Evolutionary conservation across 2,329 filamentous ascomycete genomes (phyloP), one percentile per base, ranked within the genome.

Genomic region (Rutstroemia sydowiana): DNA sequence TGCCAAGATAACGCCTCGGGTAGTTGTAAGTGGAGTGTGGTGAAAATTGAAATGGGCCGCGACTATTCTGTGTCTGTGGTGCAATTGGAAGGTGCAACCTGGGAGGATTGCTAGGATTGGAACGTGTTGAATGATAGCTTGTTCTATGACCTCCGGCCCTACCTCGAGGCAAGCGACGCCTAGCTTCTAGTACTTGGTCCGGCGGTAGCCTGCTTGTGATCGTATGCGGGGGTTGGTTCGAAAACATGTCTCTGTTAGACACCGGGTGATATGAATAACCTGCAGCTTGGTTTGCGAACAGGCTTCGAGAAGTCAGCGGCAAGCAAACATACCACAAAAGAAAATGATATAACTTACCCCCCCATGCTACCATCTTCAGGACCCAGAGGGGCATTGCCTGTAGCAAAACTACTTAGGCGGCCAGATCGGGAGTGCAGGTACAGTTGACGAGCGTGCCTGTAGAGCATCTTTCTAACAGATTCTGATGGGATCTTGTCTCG

Each of bases 401-500:
- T 14, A 21, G 10, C 8, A 8, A 16, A 13, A 23, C 26, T 16
- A 40, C 18, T 23, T 26, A 16, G 36, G 2, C 23, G 23, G 4
- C 4, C 23, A 8, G 36, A 18, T 41, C 40, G 37, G 11, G 36
- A 18, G 13, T 30, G 18, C n/a, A 18, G 26, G 16, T 46, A 13
- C 5, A 42, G 1, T 10, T 36, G 30, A 28, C 30, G 28, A 48
- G 13, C 18, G 16, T 32, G 59, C 48, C 53, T 60, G n/a, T 54
- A 10, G 2, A 50, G 7, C 14, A 31, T 13, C 14, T 31, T 37
- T 16, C 26, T 28, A 18, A 55, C 51, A 42, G 56, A 47, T 46
- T 81, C 75, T 2, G 78, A 76, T 2, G 73, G 77, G 21, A 85
- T 69, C 59, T 81, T 81, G 56, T 80, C 75, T 23, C 81, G 75